Base-by-base conservation (phyloP, 2,329 filamentous ascomycete genomes). In the Neopestalotiopsis rosae region DNA sequence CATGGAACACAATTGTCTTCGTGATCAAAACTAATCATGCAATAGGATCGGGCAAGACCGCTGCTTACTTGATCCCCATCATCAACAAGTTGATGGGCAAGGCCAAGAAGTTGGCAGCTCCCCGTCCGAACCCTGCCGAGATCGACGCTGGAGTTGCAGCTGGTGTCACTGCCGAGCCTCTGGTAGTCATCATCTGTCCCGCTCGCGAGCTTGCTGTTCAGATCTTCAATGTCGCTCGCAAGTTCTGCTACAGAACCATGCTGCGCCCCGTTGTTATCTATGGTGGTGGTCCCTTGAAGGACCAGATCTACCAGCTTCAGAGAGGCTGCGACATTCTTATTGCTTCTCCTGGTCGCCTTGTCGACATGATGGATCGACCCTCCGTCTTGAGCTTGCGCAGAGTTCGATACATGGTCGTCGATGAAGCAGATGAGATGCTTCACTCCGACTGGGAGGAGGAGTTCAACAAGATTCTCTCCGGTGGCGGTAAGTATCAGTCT, bases 381-480 rank as follows among this genome's bases (percentile, higher is more conserved):
- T 80, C 90, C 17, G 76, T 92, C 14, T 82, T 98, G 1, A 92
- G 91, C 0, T 85, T 98, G 65, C 86, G 86, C 28, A 93, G 95
- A 56, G 87, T 98, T 70, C 91, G 91, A 81, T 96, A 91, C 81
- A 89, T 89, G 72, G 89, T 98, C 72, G 91, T 99, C 71, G 96
- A 98, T 70, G 96, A 99, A 78, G 96, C 96, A 0, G 96, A 99
- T 77, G 95, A 99, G 83, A 91, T 99, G 86, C 87, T 99, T 0
- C 86, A 91, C 0, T 78, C 85, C 1, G 93, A 95, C 75, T 98
- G 96, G 94, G 87, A 91, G 52, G 86, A 90, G 0, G 90, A 95
- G 4, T 86, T 98, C 70, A 86, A 86, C 58, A 90, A 89, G 75
- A 92, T 98, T 69, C 90, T 98, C 79, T 85, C 86, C 64, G 94